phyloP scores from a whole-genome alignment of 306 rosid species.

The Herpetospermum pedunculosum region DNA sequence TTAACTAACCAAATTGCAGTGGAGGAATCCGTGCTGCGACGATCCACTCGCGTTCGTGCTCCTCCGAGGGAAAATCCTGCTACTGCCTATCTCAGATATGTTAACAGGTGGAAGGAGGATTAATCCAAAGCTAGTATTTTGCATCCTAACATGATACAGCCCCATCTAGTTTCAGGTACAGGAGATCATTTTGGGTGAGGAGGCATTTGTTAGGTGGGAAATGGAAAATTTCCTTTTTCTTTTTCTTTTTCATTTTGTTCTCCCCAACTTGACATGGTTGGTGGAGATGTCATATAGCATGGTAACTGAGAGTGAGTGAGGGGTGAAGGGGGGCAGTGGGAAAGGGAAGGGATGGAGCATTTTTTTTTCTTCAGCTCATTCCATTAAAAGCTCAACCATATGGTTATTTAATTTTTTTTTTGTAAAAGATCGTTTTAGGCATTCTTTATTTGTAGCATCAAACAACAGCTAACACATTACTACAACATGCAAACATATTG shows the following conservation, averaged over 20 bases:
- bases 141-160: background rate
- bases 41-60: slow-evolving; percentile 92
- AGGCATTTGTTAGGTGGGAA: background rate
- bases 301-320: background rate
- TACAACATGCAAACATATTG: background rate
- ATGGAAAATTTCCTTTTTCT: background rate
- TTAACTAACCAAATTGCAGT: slow-evolving; percentile 32
- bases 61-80: slow-evolving; percentile 78
- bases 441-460: slow-evolving; percentile 6
- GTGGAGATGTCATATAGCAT: background rate
- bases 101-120: slow-evolving; percentile 83
- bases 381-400: background rate
- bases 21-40: slow-evolving; percentile 66
- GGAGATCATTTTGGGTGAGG: background rate
- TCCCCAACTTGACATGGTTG: background rate
- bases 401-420: background rate
- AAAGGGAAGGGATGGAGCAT: slow-evolving; percentile 3
- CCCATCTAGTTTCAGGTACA: slow-evolving; percentile 1
- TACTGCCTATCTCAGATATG: slow-evolving; percentile 64
- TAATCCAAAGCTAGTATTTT: slow-evolving; percentile 14
- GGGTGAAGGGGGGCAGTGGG: background rate
- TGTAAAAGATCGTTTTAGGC: background rate
- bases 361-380: slow-evolving; percentile 9
- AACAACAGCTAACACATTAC: slow-evolving; percentile 2
- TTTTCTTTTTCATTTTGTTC: background rate